Evolutionary conservation across 768 basidiomycete species (phyloP), one percentile per base, ranked within the genome.

Genomic region (Pisolithus albus): DNA sequence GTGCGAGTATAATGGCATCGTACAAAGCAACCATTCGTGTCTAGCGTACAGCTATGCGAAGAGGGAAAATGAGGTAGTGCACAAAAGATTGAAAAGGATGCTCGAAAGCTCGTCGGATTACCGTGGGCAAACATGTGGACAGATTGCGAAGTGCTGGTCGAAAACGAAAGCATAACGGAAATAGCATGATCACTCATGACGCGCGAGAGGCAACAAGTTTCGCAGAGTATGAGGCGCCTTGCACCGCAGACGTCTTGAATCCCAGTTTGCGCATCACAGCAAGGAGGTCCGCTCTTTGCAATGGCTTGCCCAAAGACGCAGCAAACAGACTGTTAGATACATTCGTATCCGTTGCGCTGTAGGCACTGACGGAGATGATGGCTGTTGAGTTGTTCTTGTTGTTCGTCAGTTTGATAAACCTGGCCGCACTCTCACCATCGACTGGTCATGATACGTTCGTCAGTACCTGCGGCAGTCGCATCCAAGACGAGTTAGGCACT

Each of bases 341-440:
- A 53, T 71, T 77, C 30, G 78, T 73, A 54, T 91, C 88, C 16
- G 73, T 74, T 9, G 83, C 81, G 56, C 88, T 85, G 65, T 92
- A 92, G 30, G 90, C 91, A 64, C 89, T 94, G 47, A 95, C 84
- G 49, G 91, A 88, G 54, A 95, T 83, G 48, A 94, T 97, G 0
- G 95, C 95, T 10, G 92, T 94, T 59, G 80, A 84, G 47, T 87
- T 83, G 61, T 98, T 98, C 73, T 86, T 94, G 75, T 91, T 92
- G 66, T 90, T 92, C 16, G 94, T 97, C 59, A 86, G 92, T 74
- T 92, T 92, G 75, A 99, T 95, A 71, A 96, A 97, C 50, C 92
- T 80, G 10, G 96, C 94, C 32, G 96, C 96, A 58, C 89, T 86
- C 70, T 98, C 95, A 36, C 95, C 96, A 64, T 93, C 93, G 59